Conservation (phyloP, 805 yeast genomes). For the Cyberlindnera americana region DNA sequence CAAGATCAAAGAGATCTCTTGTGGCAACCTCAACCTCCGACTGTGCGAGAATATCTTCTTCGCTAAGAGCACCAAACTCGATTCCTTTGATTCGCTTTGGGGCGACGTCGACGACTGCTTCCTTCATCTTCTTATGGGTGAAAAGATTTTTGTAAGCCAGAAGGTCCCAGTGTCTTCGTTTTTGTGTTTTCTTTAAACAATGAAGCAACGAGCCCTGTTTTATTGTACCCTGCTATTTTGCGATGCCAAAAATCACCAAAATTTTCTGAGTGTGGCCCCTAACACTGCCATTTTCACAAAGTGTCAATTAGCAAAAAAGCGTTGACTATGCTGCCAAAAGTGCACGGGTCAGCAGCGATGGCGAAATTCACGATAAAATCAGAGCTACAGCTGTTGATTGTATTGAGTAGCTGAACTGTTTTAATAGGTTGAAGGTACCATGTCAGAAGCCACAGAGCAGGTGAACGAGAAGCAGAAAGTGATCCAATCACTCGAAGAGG, state of each 20-base stretch:
- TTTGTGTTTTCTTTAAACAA: no score
- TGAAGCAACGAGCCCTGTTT: no score
- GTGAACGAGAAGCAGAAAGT: constrained; percentile 24
- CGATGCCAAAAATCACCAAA: no score
- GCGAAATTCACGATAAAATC: constrained; percentile 1
- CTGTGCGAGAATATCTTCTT: constrained; percentile 87
- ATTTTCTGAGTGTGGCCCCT: constrained; percentile 2
- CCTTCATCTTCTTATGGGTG: constrained; percentile 30
- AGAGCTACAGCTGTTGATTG: not conserved
- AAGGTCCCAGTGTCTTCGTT: constrained; percentile 19
- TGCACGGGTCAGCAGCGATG: constrained; percentile 1
- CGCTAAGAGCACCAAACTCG: constrained; percentile 89
- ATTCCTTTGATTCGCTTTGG: constrained; percentile 90
- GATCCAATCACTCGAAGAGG: constrained; percentile 82
- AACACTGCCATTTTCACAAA: not conserved
- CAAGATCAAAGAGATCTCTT: constrained; percentile 87
- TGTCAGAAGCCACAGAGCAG: constrained; percentile 17
- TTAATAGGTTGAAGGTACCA: not conserved
- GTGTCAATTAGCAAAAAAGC: not conserved
- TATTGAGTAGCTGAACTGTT: no score
- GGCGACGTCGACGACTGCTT: constrained; percentile 59
- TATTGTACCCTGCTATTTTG: no score
- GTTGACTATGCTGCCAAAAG: no score
- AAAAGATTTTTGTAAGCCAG: constrained; percentile 26
- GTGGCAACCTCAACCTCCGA: constrained; percentile 92